A percentile compares a stretch with the other conserved stretches of the same genome.
These are phyloP conservation scores for Persicaria maculosa DNA, from an alignment of 148 eudicot genomes.

Conservation along the genomic window DNA sequence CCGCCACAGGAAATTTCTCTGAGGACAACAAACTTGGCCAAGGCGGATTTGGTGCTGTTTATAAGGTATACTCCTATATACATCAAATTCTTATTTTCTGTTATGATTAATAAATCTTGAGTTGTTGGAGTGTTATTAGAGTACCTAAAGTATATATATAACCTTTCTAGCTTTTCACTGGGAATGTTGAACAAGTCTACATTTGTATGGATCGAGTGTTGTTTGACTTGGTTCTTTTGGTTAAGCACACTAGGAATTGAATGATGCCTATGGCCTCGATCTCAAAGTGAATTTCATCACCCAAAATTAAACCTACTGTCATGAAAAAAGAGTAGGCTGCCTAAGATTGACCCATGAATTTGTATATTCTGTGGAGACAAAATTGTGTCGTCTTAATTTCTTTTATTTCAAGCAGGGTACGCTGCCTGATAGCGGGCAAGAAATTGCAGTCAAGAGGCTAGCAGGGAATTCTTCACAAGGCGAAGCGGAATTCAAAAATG, in stretches of 20 bases:
- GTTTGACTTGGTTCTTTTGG: too few species aligned
- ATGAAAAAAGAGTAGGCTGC: too few species aligned
- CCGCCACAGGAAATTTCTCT: neutral
- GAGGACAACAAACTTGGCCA: neutral
- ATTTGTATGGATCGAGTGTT: too few species aligned
- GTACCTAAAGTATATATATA: too few species aligned
- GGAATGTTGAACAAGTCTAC: too few species aligned
- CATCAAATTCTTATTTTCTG: neutral
- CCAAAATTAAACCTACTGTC: too few species aligned
- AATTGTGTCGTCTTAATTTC: neutral
- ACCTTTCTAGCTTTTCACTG: too few species aligned
- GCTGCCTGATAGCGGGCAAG: slow-evolving; percentile 13
- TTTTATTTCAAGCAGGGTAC: slow-evolving; percentile 17
- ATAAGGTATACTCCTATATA: neutral
- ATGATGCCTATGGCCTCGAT: neutral
- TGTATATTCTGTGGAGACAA: neutral
- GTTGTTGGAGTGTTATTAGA: too few species aligned
- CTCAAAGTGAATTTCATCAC: too few species aligned
- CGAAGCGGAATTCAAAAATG: slow-evolving; percentile 20
- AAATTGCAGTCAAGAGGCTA: slow-evolving; percentile 27
- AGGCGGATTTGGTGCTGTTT: neutral
- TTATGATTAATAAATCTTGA: neutral
- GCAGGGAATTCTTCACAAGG: slow-evolving; percentile 23
- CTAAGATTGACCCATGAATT: too few species aligned
- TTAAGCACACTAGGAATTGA: neutral